phyloP scores from a whole-genome alignment of 805 yeast species.

The Priceomyces fermenticarens region DNA sequence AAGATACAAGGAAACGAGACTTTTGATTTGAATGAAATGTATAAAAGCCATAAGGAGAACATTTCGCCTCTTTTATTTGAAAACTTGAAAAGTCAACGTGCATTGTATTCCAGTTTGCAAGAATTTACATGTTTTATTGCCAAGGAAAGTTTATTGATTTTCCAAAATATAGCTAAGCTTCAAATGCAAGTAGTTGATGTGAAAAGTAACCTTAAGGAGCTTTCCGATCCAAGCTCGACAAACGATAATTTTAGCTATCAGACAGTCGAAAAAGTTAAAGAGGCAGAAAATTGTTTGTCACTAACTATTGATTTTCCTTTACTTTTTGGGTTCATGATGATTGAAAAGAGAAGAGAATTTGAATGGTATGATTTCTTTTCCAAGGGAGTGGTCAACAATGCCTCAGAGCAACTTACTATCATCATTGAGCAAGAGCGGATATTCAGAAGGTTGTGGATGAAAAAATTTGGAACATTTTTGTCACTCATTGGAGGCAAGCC shows the following conservation, averaged over 20 bases:
- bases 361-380: conserved; percentile 51
- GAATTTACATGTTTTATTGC: conserved; percentile 27
- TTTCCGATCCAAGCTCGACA: conserved; percentile 17
- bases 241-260: conserved; percentile 12
- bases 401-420: conserved; percentile 57
- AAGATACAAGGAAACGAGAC: conserved; percentile 7
- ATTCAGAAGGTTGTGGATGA: conserved; percentile 59
- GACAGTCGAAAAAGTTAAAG: conserved; percentile 24
- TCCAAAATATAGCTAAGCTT: conserved; percentile 29
- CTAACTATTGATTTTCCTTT: conserved; percentile 65
- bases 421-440: conserved; percentile 55
- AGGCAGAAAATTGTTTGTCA: conserved; percentile 35
- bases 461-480: conserved; percentile 51
- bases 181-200: conserved; percentile 38
- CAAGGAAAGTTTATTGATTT: conserved; percentile 20
- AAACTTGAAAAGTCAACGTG: conserved; percentile 31
- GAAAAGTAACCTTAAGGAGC: conserved; percentile 23
- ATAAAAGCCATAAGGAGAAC: conserved; percentile 18
- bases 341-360: conserved; percentile 58
- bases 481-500: conserved; percentile 14
- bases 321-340: conserved; percentile 63
- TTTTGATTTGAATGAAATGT: conserved; percentile 15
- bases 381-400: conserved; percentile 37
- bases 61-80: conserved; percentile 25
- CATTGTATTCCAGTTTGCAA: conserved; percentile 28